Base-by-base conservation (phyloP, 1,284 basidiomycete genomes). In the Heliocybe sulcata region DNA sequence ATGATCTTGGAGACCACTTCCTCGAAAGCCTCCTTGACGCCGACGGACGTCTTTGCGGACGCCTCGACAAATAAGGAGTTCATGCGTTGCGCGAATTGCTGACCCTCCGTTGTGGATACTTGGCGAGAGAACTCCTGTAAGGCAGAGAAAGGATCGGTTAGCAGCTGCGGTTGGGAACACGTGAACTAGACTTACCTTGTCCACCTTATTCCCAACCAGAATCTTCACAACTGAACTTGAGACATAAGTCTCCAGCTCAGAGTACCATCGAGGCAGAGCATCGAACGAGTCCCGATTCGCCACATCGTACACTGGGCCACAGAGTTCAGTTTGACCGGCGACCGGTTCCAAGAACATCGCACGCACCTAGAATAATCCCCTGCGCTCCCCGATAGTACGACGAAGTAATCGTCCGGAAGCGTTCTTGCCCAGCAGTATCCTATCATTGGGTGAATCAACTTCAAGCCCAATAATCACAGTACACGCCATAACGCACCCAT, bases 351-450 rank as follows among this genome's bases (percentile, higher is more conserved):
- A 53, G 29, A 25, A n/a, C 33, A 42, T 50, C 9, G 16, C 59
- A 61, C 72, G 42, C 26, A 90, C 92, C 92, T 53, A 99, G 79
- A 58, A 99, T 90, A 56, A 98, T 89, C 6, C 94, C 94, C 65
- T 97, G 94, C 27, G 94, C 94, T 3, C 94, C 94, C 42, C 94
- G 83, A 65, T 97, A 97, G 66, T 96, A 97, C 20, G 87, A 89
- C 0, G 87, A 88, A 0, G 94, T 97, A 63, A 97, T 89, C 2
- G 94, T 96, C 27, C 94, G 80, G 68, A 94, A 94, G 4, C 91
- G 83, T 69, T 94, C 92, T 69, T 94, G 92, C 2, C 92, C 92
- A 27, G 90, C 92, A 0, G 92, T 94, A 62, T 96, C 93, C 92
- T 94, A 63, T 23, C n/a, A n/a, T n/a, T n/a, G n/a, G n/a, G n/a